Base-by-base conservation (phyloP, 1,139 yeast species). In the Magnusiomyces magnusii region DNA sequence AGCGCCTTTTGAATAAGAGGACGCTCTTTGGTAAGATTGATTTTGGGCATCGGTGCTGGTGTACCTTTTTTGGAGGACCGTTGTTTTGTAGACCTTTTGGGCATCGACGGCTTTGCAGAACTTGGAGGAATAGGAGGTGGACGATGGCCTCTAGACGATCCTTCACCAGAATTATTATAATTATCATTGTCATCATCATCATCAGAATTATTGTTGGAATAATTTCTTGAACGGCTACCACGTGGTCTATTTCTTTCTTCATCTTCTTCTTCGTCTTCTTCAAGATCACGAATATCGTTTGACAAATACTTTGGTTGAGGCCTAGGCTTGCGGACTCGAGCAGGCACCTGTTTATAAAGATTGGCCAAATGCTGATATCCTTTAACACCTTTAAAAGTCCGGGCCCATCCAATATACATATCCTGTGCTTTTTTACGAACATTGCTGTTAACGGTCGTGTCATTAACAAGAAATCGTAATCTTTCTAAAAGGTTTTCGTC, bases 401-500 rank as follows among this genome's bases (percentile, higher is more conserved):
- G 66, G 54, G 80, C 76, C 95, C 95, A 88, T 3, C 83, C 84
- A 41, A 78, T 62, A n/a, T 87, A 84, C 70, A 85, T 72, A 13
- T 72, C 71, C 51, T 76, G 72, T 31, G 79, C 77, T 64, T 77
- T 74, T 62, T 75, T 74, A 65, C 78, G 77, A 47, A 87, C 82
- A 41, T 73, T 70, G 1, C 75, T 70, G 62, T 82, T 79, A 60
- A 76, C 78, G 17, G 70, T 62, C 5, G 71, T 67, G 9, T 80
- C 83, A 27, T 73, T 68, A 27, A 79, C 79, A 65, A 85, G 77
- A 9, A 80, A 76, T 53, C 80, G 79, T 64, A 91, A 76, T 44
- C 91, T 80, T 54, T 87, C 92, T 53, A 86, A 72, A 53, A 92
- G 76, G 70, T 83, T 85, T 53, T 81, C 82, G 71, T 92, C 97